These are phyloP conservation scores for Metschnikowia continentalis DNA, from an alignment of 805 yeast genomes.

Conservation along the genomic window DNA sequence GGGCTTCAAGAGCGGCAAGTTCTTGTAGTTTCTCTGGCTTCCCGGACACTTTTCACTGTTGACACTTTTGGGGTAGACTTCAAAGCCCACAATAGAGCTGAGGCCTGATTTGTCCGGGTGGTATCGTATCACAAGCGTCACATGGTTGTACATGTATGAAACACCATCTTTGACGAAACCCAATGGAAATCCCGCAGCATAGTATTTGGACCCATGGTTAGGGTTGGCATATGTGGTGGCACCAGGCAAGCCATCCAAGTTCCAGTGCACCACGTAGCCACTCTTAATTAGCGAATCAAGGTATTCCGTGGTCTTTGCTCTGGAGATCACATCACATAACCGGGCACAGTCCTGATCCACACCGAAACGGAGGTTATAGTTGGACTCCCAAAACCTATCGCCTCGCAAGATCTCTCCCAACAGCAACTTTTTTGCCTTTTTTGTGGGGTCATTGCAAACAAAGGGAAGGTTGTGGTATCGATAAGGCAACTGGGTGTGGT, in stretches of 20 bases:
- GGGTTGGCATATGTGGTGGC: slow-evolving; percentile 74
- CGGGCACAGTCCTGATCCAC: slow-evolving; percentile 62
- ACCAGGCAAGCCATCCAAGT: slow-evolving; percentile 78
- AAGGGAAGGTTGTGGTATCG: slow-evolving; percentile 76
- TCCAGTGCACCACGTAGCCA: slow-evolving; percentile 81
- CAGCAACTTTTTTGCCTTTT: slow-evolving; percentile 54
- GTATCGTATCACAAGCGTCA: slow-evolving; percentile 74
- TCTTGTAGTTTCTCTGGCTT: slow-evolving; percentile 54
- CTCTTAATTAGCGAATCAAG: slow-evolving; percentile 61
- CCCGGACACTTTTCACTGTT: slow-evolving; percentile 69
- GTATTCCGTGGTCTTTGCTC: slow-evolving; percentile 45
- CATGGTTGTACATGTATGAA: slow-evolving; percentile 70
- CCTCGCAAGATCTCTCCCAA: slow-evolving; percentile 77
- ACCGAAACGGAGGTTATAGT: slow-evolving; percentile 60
- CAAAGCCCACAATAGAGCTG: slow-evolving; percentile 78
- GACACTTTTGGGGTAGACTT: slow-evolving; percentile 82
- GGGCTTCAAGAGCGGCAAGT: slow-evolving; percentile 47
- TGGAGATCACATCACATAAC: slow-evolving; percentile 63
- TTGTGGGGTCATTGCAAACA: slow-evolving; percentile 62
- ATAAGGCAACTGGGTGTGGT: slow-evolving; percentile 70
- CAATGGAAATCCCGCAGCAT: slow-evolving; percentile 82
- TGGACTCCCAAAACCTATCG: slow-evolving; percentile 74
- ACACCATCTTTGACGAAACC: slow-evolving; percentile 61
- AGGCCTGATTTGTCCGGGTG: slow-evolving; percentile 40
- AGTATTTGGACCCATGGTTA: slow-evolving; percentile 59